These are phyloP conservation scores for Coniella lustricola DNA, from an alignment of 2,329 filamentous ascomycete genomes.

Conservation along the genomic window DNA sequence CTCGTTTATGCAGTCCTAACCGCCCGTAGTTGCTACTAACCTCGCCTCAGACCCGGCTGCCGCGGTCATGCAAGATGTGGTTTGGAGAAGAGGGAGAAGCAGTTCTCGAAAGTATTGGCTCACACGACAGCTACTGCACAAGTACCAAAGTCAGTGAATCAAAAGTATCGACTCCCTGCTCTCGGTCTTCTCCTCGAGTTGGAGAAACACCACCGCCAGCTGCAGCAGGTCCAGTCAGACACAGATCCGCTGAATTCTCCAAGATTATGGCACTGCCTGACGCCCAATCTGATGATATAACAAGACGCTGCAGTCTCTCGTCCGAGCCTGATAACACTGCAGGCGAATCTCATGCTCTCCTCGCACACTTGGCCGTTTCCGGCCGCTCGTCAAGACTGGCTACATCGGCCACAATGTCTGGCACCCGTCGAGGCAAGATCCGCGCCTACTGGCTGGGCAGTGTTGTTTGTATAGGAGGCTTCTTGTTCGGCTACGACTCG, in stretches of 20 bases:
- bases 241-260: neutral
- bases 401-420: constrained; percentile 18
- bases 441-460: constrained; percentile 45
- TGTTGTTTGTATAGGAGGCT: constrained; percentile 45
- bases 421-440: constrained; percentile 28
- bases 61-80: no score
- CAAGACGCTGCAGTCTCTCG: neutral
- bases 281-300: neutral
- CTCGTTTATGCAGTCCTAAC: neutral
- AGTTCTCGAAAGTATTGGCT: no score
- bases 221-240: no score
- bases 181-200: neutral
- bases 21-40: neutral
- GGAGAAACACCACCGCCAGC: neutral
- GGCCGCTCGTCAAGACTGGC: neutral
- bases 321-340: neutral
- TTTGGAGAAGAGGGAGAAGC: no score
- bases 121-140: no score
- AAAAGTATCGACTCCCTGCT: no score
- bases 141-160: no score
- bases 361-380: neutral
- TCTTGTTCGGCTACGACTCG: constrained; percentile 38
- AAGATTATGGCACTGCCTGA: neutral
- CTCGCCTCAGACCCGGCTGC: no score
- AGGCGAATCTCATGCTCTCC: neutral